phyloP scores from a whole-genome alignment of 495 filamentous ascomycete genomes.

The Xylaria palmicola region DNA sequence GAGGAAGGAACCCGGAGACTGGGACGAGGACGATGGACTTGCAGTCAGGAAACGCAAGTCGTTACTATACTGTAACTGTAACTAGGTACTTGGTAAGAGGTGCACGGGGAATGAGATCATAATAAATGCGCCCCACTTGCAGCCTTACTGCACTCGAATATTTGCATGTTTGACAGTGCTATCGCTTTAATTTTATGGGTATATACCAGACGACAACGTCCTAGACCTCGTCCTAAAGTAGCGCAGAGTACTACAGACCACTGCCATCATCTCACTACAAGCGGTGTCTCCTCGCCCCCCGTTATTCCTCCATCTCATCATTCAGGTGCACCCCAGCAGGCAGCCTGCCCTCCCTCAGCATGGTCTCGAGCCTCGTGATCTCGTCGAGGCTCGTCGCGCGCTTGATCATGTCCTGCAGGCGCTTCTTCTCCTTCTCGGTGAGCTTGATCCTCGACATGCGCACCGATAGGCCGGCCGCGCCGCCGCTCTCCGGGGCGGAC shows the following conservation, averaged over 20 bases:
- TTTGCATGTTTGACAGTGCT: neutral
- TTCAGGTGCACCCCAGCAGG: constrained; percentile 61
- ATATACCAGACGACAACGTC: neutral
- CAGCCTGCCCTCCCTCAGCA: constrained; percentile 81
- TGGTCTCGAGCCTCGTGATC: constrained; percentile 78
- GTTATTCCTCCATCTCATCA: constrained; percentile 57
- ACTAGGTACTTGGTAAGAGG: too few relatives aligned
- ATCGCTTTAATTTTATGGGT: constrained; percentile 9
- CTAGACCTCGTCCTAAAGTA: neutral
- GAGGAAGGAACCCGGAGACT: neutral
- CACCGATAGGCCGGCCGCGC: constrained; percentile 44
- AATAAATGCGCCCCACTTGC: too few relatives aligned
- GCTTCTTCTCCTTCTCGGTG: constrained; percentile 40
- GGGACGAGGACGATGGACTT: too few relatives aligned
- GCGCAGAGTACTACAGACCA: neutral
- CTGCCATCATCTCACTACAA: neutral
- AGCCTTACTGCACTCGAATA: neutral
- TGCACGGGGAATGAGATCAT: too few relatives aligned
- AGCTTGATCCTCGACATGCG: constrained; percentile 64
- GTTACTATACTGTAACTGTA: neutral
- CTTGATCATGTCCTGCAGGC: constrained; percentile 62
- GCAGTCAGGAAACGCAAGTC: neutral
- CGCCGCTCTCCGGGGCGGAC: constrained; percentile 38
- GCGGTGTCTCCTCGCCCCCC: neutral
- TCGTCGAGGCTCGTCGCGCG: constrained; percentile 84